These are phyloP conservation scores for Hyparrhenia diplandra DNA, from an alignment of 176 grass and related monocot species.

Conservation along the genomic window DNA sequence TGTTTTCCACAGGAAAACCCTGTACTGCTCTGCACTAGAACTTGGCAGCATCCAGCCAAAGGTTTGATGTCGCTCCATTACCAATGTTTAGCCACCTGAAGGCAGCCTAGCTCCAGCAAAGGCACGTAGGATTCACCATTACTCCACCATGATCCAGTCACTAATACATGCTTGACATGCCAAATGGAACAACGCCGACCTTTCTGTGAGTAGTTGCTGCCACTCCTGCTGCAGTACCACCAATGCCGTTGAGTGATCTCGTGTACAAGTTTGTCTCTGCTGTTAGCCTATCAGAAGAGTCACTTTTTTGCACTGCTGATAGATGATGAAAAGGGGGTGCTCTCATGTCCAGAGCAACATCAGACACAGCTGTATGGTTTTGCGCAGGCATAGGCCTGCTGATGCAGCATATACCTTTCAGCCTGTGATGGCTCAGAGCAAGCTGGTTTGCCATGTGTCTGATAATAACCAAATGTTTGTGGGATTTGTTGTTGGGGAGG, in stretches of 20 bases:
- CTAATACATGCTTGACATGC: slow-evolving; percentile 89
- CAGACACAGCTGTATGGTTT: slow-evolving; percentile 51
- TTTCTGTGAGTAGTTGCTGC: slow-evolving; percentile 71
- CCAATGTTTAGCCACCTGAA: not conserved
- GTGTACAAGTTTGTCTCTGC: slow-evolving; percentile 52
- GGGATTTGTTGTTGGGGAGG: slow-evolving; percentile 59
- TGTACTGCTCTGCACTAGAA: not conserved
- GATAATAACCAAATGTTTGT: slow-evolving; percentile 66
- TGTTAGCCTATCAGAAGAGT: slow-evolving; percentile 42
- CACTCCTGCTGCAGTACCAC: slow-evolving; percentile 57
- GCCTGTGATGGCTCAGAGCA: slow-evolving; percentile 44
- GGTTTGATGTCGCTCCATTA: slow-evolving; percentile 24
- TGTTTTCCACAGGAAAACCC: slow-evolving; percentile 10
- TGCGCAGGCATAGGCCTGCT: slow-evolving; percentile 46
- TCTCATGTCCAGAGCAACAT: slow-evolving; percentile 91
- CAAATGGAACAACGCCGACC: slow-evolving; percentile 56
- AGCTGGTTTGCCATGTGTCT: slow-evolving; percentile 46
- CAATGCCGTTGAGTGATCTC: slow-evolving; percentile 54
- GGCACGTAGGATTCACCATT: slow-evolving; percentile 11
- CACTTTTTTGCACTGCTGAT: slow-evolving; percentile 38
- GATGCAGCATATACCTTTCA: slow-evolving; percentile 52
- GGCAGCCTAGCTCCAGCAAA: slow-evolving; percentile 6
- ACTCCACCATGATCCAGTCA: not conserved
- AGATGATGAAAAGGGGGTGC: slow-evolving; percentile 76
- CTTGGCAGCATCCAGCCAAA: not conserved